Percentiles rank a stretch among this genome's conserved stretches.
Evolutionary conservation across 75 land plant genomes (phyloP).

Genomic region (Adiantum capillusveneris): DNA sequence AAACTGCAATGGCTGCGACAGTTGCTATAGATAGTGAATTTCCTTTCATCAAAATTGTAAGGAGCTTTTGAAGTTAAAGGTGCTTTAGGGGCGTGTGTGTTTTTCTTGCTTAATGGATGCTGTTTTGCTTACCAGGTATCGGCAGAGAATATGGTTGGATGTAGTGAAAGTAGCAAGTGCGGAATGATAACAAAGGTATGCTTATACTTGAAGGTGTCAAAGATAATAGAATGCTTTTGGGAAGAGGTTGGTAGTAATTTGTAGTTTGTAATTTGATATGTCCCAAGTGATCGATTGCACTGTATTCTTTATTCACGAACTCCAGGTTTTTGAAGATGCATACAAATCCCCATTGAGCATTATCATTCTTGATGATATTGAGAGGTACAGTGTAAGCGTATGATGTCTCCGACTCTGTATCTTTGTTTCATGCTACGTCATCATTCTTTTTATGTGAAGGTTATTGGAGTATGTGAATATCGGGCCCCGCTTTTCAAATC

Average conservation of each 20-base stretch:
- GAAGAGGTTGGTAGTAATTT: no score
- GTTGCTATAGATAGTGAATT: slow-evolving; percentile 91
- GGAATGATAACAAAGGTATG: slow-evolving; percentile 80
- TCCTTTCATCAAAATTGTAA: slow-evolving; percentile 91
- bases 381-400: slow-evolving; percentile 43
- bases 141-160: slow-evolving; percentile 86
- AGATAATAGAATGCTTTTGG: no score
- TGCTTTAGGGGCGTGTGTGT: no score
- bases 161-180: slow-evolving; percentile 73
- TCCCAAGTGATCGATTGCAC: no score
- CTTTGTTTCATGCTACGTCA: not conserved
- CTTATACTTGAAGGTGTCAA: no score
- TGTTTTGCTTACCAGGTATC: slow-evolving; percentile 37
- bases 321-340: slow-evolving; percentile 97
- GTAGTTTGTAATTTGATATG: no score
- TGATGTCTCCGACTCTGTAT: not conserved
- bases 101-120: not conserved
- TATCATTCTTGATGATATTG: slow-evolving; percentile 95
- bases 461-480: slow-evolving; percentile 75
- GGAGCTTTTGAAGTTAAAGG: slow-evolving; percentile 10
- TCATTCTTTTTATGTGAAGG: slow-evolving; percentile 29
- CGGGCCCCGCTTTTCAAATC: slow-evolving; percentile 95
- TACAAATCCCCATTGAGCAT: slow-evolving; percentile 95
- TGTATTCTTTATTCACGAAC: not conserved
- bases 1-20: slow-evolving; percentile 88